Evolutionary conservation across 768 basidiomycete genomes (phyloP), one percentile per base, ranked within the genome.

Genomic region (Mycena haematopus): DNA sequence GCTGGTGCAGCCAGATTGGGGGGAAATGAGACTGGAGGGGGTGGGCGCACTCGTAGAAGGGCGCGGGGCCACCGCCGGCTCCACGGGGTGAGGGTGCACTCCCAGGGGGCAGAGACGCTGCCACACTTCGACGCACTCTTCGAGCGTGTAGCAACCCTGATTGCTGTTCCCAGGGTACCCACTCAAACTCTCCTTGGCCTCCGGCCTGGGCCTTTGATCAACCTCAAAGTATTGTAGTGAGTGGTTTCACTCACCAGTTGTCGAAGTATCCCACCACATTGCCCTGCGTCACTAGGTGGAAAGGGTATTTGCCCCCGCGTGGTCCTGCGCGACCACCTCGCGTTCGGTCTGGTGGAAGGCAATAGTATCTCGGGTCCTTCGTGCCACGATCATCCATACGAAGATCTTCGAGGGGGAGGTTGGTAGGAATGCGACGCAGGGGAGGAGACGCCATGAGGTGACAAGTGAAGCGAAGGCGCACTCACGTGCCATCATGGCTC

Each of bases 81-180:
- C 55, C 0, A 57, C 50, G 5, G 62, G 56, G 27, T 63, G 62
- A 0, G 56, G 56, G 44, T 63, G 62, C 6, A 58, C 10, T 0
- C 62, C 56, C 1, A 52, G 46, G 0, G n/a, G 3, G 21, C 62
- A 63, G 9, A 63, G 24, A 1, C 9, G 0, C 8, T 63, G 62
- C 62, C 56, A 63, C 10, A 14, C 27, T 0, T 58, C 46, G 9
- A 58, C 25, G 6, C 35, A 19, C 14, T 57, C 62, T 0, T 63
- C 56, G 13, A 29, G 14, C 0, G 44, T 14, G 14, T 53, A 0
- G 45, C 10, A 63, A 1, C 62, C 62, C 1, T 9, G 42, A 27
- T 63, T 35, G 2, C 35, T 38, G 35, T 15, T 40, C 2, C 38
- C 52, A 0, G 33, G 45, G 36, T 5, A 63, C 0, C 56, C 55